Conservation (phyloP, 495 filamentous ascomycete genomes). For the Umbilicaria muhlenbergii region DNA sequence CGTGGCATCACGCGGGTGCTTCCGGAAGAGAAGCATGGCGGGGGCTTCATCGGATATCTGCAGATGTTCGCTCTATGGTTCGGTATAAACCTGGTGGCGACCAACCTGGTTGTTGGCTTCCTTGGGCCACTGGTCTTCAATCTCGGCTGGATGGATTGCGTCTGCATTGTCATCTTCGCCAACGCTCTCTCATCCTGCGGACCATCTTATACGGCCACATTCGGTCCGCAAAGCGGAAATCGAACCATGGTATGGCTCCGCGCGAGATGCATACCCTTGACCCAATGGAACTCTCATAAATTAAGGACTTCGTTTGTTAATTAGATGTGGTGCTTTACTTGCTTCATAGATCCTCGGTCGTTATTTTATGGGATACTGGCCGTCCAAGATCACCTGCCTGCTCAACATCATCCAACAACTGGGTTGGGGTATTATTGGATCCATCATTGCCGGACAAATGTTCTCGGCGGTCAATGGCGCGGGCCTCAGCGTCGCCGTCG, state of each 20-base stretch:
- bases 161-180: slow-evolving; percentile 47
- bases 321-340: neutral
- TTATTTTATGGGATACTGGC: slow-evolving; percentile 66
- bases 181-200: slow-evolving; percentile 35
- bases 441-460: slow-evolving; percentile 35
- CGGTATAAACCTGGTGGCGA: slow-evolving; percentile 45
- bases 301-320: slow-evolving; percentile 1
- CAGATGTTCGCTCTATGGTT: slow-evolving; percentile 12
- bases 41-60: neutral
- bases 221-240: slow-evolving; percentile 53
- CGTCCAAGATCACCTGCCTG: slow-evolving; percentile 47
- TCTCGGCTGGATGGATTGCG: slow-evolving; percentile 50
- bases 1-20: slow-evolving; percentile 6
- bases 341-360: slow-evolving; percentile 42
- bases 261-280: neutral
- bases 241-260: slow-evolving; percentile 32
- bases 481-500: slow-evolving; percentile 43
- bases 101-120: slow-evolving; percentile 56
- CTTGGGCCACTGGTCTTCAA: slow-evolving; percentile 47
- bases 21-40: slow-evolving; percentile 4
- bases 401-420: slow-evolving; percentile 54
- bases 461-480: slow-evolving; percentile 38
- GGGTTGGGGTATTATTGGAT: slow-evolving; percentile 53
- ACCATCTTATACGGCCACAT: slow-evolving; percentile 52
- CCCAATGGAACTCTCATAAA: neutral